Evolutionary conservation across 352 stramenopile species (phyloP), one percentile per base, ranked within the genome.

Genomic region (Globisporangium lucens): DNA sequence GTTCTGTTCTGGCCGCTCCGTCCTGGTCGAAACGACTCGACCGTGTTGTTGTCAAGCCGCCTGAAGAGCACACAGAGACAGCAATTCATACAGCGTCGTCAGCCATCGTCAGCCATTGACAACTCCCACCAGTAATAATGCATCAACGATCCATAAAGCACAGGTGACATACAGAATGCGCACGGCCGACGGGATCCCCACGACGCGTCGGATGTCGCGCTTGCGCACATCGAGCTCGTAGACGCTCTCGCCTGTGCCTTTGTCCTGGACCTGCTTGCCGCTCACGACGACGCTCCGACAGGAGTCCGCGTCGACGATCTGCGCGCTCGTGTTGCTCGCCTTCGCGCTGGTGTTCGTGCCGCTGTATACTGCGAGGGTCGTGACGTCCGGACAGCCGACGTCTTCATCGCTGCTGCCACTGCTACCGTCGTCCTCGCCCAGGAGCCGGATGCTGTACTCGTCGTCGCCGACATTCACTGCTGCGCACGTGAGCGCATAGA

Each of bases 311-410:
- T 55, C 22, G 13, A 49, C 27, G 27, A 68, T 41, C 35, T 47
- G 52, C 27, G 20, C 55, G 55, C 46, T 56, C 3, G 27, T 62
- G 61, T 53, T 61, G 30, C 33, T 46, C 20, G 24, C 47, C 22
- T 35, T 61, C 2, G 41, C 49, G 17, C 36, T 63, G 29, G n/a
- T 46, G 56, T 60, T 67, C 36, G 22, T 51, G 33, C 35, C 52
- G 27, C 46, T 47, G 41, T 64, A 67, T 22, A 60, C 33, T 46
- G 64, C 73, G 35, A 67, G 33, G 8, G 62, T 67, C 47, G 73
- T 81, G 62, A 73, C 74, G 57, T 78, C 75, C 24, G 72, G 62
- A 33, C 76, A 83, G 15, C 52, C 66, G 49, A 58, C 17, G 52
- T 57, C n/a, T 56, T 24, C 36, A 8, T 47, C 57, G 22, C 22